A percentile compares a stretch with the other conserved stretches of the same genome.
Conservation (phyloP, 257 asterid species). For the Solanum chaucha region DNA sequence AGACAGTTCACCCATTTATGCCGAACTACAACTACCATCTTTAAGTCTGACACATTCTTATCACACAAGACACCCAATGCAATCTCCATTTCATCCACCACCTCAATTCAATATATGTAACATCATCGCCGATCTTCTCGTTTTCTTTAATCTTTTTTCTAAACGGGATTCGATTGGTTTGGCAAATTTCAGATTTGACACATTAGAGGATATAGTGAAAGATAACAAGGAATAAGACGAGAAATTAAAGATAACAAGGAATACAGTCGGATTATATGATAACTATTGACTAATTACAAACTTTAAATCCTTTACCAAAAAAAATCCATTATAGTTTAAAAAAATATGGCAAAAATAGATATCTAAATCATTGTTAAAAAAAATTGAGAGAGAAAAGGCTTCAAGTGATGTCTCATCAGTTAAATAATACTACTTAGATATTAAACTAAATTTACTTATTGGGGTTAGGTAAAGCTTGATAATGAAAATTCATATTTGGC, state of each 20-base stretch:
- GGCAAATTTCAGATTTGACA: neutral
- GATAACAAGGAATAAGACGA: neutral
- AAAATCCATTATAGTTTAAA: neutral
- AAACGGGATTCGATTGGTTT: neutral
- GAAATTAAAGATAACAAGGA: neutral
- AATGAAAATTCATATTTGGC: slow-evolving; percentile 6
- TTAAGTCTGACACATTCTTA: neutral
- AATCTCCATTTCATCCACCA: neutral
- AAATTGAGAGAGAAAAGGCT: neutral
- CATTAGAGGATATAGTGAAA: neutral
- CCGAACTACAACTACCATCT: too few relatives aligned
- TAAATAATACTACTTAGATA: neutral
- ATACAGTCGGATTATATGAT: neutral
- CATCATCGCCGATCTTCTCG: neutral
- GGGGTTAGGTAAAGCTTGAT: slow-evolving; percentile 29
- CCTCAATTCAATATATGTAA: neutral
- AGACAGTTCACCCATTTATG: too few relatives aligned
- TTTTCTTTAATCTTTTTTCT: neutral
- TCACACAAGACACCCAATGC: neutral
- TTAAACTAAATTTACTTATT: neutral
- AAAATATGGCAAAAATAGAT: neutral
- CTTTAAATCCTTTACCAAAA: neutral
- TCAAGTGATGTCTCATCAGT: slow-evolving; percentile 23
- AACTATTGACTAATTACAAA: neutral
- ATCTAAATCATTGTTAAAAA: neutral